phyloP scores from a whole-genome alignment of 2,329 filamentous ascomycete genomes.

The Dactylellina drechsleri region DNA sequence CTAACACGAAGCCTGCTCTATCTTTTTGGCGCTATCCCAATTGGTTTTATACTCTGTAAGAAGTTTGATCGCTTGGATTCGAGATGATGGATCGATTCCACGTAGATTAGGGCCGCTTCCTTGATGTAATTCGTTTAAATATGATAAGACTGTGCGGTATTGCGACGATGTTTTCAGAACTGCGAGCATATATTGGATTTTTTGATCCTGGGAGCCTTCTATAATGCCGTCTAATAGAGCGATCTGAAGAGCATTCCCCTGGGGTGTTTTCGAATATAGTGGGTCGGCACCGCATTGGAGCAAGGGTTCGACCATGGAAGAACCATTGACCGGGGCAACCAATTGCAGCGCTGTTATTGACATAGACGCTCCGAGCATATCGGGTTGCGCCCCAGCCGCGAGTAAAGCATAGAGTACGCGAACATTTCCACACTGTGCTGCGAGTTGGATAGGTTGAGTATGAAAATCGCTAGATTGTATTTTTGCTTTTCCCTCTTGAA shows the following conservation, averaged over 20 bases:
- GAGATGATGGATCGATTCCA: too few relatives aligned
- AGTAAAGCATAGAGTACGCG: conserved; percentile 20
- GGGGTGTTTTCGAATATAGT: background rate
- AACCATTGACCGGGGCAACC: background rate
- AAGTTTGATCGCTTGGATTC: background rate
- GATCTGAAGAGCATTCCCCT: conserved; percentile 5
- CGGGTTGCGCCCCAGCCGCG: conserved; percentile 9
- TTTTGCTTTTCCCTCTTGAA: conserved; percentile 17
- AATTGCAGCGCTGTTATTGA: conserved; percentile 5
- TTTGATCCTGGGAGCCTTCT: background rate
- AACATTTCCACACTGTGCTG: background rate
- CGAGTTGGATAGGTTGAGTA: conserved; percentile 23
- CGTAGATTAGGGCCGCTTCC: too few relatives aligned
- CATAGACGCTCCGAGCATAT: background rate
- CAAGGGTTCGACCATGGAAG: background rate
- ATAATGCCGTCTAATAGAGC: background rate
- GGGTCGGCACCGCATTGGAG: conserved; percentile 18
- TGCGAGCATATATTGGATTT: conserved; percentile 9
- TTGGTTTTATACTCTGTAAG: conserved; percentile 4
- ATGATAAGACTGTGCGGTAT: background rate
- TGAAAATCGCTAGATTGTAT: conserved; percentile 10
- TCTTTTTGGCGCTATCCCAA: background rate
- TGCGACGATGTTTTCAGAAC: background rate
- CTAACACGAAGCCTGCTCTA: background rate
- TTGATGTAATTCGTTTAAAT: background rate